Conservation (phyloP, 2,329 filamentous ascomycete genomes). For the Tolypocladium pustulatum region DNA sequence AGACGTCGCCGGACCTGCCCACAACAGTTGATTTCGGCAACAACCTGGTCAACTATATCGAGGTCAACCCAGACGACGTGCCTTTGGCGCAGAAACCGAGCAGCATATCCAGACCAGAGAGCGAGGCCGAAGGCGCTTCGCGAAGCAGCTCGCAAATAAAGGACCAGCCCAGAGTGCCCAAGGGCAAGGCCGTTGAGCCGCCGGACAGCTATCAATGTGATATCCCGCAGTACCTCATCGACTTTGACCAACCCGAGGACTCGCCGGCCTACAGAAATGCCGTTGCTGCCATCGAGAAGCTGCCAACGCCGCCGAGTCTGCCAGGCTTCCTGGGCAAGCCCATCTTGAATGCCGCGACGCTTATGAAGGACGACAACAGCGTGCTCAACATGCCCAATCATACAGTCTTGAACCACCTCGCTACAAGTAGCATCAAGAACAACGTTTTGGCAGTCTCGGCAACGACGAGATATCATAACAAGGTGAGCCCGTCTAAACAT, state of each 20-base stretch:
- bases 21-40: constrained; percentile 98
- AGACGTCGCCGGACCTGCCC: constrained; percentile 74
- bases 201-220: constrained; percentile 56
- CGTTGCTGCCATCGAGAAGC: constrained; percentile 61
- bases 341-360: constrained; percentile 80
- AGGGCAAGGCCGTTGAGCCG: constrained; percentile 45
- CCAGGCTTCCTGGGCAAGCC: constrained; percentile 90
- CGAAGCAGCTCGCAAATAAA: constrained; percentile 18
- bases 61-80: constrained; percentile 71
- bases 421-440: constrained; percentile 96
- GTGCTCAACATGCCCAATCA: constrained; percentile 96
- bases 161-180: constrained; percentile 32
- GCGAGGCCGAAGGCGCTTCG: constrained; percentile 1
- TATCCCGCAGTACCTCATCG: constrained; percentile 76
- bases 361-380: constrained; percentile 96
- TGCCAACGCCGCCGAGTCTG: constrained; percentile 74
- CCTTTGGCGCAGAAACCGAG: constrained; percentile 22
- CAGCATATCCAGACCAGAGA: constrained; percentile 5
- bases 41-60: constrained; percentile 96
- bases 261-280: constrained; percentile 64
- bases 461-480: constrained; percentile 94
- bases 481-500: constrained; percentile 42
- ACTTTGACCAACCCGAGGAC: constrained; percentile 79
- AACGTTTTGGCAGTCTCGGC: constrained; percentile 90
- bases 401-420: constrained; percentile 90